These are phyloP conservation scores for Xylariaceae sp. DNA, from an alignment of 2,329 filamentous ascomycete genomes.

Conservation along the genomic window DNA sequence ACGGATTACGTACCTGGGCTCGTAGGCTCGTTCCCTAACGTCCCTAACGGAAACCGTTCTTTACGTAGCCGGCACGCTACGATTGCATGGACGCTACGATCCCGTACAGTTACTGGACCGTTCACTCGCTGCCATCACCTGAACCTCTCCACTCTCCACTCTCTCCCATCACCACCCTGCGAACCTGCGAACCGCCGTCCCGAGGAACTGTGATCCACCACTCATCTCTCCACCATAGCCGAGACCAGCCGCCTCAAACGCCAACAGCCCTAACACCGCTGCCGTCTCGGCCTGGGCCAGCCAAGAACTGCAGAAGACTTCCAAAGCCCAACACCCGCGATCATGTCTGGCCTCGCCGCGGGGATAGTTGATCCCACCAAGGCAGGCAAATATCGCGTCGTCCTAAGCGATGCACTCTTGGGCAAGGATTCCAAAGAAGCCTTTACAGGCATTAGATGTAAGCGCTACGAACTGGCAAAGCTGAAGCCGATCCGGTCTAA, in stretches of 20 bases:
- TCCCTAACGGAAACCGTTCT: too few relatives aligned
- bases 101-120: too few relatives aligned
- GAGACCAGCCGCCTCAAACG: constrained; percentile 1
- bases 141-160: not conserved
- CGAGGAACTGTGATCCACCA: constrained; percentile 10
- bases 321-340: not conserved
- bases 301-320: not conserved
- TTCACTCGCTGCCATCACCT: too few relatives aligned
- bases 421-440: constrained; percentile 52
- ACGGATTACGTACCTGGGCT: too few relatives aligned
- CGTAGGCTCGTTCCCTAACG: too few relatives aligned
- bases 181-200: constrained; percentile 12
- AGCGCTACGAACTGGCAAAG: constrained; percentile 19
- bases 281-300: not conserved
- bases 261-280: not conserved
- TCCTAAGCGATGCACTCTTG: constrained; percentile 57
- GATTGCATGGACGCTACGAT: too few relatives aligned
- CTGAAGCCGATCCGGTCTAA: not conserved
- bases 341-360: constrained; percentile 29
- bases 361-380: constrained; percentile 52
- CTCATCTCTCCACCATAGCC: constrained; percentile 8
- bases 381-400: constrained; percentile 56
- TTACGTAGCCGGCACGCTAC: too few relatives aligned
- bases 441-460: constrained; percentile 58
- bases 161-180: constrained; percentile 6